Evolutionary conservation across 495 filamentous ascomycete species (phyloP).

Genomic region (Xylaria telfairii): DNA sequence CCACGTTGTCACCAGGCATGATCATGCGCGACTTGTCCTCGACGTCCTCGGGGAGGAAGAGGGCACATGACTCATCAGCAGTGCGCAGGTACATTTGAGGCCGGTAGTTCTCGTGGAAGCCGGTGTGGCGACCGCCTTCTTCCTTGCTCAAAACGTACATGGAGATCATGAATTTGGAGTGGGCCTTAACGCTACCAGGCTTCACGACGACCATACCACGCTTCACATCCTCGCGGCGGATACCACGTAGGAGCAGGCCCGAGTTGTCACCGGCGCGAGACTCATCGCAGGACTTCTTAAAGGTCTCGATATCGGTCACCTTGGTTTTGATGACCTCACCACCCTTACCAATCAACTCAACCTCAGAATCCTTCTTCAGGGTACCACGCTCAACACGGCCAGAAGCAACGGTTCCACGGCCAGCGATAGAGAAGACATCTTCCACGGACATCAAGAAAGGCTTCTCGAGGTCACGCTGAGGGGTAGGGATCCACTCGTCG

Average conservation of each 20-base stretch:
- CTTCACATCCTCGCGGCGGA: slow-evolving; percentile 89
- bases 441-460: slow-evolving; percentile 99
- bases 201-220: slow-evolving; percentile 91
- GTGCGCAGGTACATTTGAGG: slow-evolving; percentile 96
- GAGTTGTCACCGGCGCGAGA: slow-evolving; percentile 96
- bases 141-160: slow-evolving; percentile 98
- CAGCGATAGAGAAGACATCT: slow-evolving; percentile 97
- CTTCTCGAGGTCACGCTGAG: slow-evolving; percentile 88
- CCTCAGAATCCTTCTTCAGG: slow-evolving; percentile 88
- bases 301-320: slow-evolving; percentile 98
- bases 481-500: slow-evolving; percentile 95
- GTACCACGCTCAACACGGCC: slow-evolving; percentile 96
- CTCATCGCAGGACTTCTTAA: slow-evolving; percentile 98
- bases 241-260: slow-evolving; percentile 92
- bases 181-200: slow-evolving; percentile 78
- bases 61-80: slow-evolving; percentile 83
- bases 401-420: slow-evolving; percentile 95
- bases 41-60: slow-evolving; percentile 81
- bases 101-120: slow-evolving; percentile 91
- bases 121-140: slow-evolving; percentile 94
- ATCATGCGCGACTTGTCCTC: slow-evolving; percentile 76
- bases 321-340: slow-evolving; percentile 87
- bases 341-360: slow-evolving; percentile 90
- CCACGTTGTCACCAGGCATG: slow-evolving; percentile 98
- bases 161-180: slow-evolving; percentile 89